phyloP scores from a whole-genome alignment of 208 protist species.

The Angomonas ambiguus region DNA sequence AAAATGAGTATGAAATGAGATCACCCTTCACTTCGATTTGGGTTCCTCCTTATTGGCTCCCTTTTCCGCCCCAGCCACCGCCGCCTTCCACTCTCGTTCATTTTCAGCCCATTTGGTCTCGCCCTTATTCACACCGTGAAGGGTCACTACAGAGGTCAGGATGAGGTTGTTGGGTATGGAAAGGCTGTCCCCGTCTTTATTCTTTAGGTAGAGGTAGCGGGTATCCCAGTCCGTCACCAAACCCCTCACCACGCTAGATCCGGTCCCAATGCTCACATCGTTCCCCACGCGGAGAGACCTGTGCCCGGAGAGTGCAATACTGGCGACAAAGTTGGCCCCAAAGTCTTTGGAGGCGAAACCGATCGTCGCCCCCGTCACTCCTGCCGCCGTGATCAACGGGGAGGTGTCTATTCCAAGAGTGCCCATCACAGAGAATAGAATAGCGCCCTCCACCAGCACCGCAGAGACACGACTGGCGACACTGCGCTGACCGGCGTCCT shows the following conservation, averaged over 20 bases:
- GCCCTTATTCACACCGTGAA: not conserved
- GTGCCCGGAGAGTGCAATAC: constrained; percentile 67
- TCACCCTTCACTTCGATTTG: not conserved
- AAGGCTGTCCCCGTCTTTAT: constrained; percentile 34
- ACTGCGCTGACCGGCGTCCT: constrained; percentile 62
- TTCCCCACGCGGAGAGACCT: constrained; percentile 53
- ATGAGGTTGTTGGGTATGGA: constrained; percentile 75
- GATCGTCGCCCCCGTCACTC: constrained; percentile 75
- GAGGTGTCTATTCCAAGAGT: constrained; percentile 73
- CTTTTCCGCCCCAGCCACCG: constrained; percentile 28
- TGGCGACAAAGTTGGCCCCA: constrained; percentile 78
- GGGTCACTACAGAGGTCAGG: constrained; percentile 57
- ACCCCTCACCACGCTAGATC: constrained; percentile 33
- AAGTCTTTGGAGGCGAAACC: constrained; percentile 85
- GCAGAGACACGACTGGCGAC: constrained; percentile 63
- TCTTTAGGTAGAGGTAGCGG: constrained; percentile 72
- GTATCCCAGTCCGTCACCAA: constrained; percentile 74
- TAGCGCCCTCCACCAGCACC: constrained; percentile 39
- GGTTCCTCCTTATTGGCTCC: not conserved
- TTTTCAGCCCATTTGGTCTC: constrained; percentile 1
- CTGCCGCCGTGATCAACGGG: constrained; percentile 67
- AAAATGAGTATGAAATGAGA: not conserved
- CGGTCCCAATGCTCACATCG: constrained; percentile 50
- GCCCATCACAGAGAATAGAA: constrained; percentile 63
- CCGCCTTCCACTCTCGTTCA: not conserved